Evolutionary conservation across 2,329 filamentous ascomycete species (phyloP).

Genomic region (Daldinia sp.): DNA sequence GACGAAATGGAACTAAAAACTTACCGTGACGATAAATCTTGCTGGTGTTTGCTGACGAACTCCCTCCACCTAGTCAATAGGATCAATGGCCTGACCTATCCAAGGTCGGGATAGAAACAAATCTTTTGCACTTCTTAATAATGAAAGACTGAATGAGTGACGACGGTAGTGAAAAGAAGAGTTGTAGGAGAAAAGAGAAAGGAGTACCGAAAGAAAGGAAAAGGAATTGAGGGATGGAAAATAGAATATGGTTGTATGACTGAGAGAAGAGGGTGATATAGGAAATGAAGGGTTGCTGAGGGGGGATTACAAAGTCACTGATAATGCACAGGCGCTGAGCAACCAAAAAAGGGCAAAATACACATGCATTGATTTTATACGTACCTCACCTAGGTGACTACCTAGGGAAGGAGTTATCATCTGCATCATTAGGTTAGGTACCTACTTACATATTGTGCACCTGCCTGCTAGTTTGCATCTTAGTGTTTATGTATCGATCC

Average conservation of each 20-base stretch:
- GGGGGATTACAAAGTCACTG: conserved; percentile 14
- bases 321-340: conserved; percentile 19
- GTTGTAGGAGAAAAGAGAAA: conserved; percentile 38
- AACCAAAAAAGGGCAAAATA: conserved; percentile 18
- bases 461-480: neutral
- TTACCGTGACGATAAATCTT: conserved; percentile 31
- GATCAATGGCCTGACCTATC: conserved; percentile 23
- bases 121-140: conserved; percentile 24
- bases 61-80: conserved; percentile 22
- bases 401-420: neutral
- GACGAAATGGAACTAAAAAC: conserved; percentile 29
- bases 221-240: conserved; percentile 43
- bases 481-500: neutral
- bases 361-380: conserved; percentile 9
- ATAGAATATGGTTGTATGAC: conserved; percentile 28
- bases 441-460: neutral
- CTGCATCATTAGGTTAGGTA: neutral
- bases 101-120: conserved; percentile 27
- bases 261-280: conserved; percentile 16
- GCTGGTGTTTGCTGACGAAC: conserved; percentile 26
- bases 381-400: conserved; percentile 1
- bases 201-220: conserved; percentile 35
- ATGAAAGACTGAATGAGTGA: conserved; percentile 42
- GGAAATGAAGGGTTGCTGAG: conserved; percentile 29
- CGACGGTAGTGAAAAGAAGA: conserved; percentile 35